Percentiles rank a stretch among this genome's conserved stretches.
phyloP scores from a whole-genome alignment of 805 yeast genomes.

The Cyberlindnera misumaiensis region DNA sequence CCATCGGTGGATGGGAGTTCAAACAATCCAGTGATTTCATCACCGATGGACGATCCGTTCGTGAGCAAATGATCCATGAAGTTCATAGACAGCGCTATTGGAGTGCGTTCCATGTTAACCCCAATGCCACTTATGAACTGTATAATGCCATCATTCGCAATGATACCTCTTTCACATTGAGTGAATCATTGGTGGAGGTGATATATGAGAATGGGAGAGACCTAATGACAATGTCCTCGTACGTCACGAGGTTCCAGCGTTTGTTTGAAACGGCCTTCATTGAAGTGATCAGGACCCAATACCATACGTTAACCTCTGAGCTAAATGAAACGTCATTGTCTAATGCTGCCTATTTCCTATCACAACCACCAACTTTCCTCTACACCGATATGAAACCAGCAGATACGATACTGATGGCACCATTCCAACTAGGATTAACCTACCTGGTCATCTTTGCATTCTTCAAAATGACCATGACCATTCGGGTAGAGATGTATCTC shows the following conservation, averaged over 20 bases:
- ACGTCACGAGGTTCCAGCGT: slow-evolving; percentile 41
- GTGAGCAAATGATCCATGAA: slow-evolving; percentile 25
- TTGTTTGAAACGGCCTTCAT: slow-evolving; percentile 21
- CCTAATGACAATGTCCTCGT: slow-evolving; percentile 28
- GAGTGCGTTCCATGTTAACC: slow-evolving; percentile 46
- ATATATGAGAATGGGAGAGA: slow-evolving; percentile 59
- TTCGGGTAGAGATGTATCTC: slow-evolving; percentile 37
- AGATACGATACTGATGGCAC: slow-evolving; percentile 47
- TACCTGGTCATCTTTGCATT: slow-evolving; percentile 64
- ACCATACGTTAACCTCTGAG: slow-evolving; percentile 10
- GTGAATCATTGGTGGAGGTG: slow-evolving; percentile 17
- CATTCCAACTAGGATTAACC: slow-evolving; percentile 67
- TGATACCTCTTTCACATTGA: slow-evolving; percentile 17
- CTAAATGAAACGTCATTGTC: slow-evolving; percentile 29
- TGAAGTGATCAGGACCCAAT: slow-evolving; percentile 21
- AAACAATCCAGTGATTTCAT: slow-evolving; percentile 3
- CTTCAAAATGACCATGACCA: slow-evolving; percentile 57
- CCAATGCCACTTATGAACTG: slow-evolving; percentile 34
- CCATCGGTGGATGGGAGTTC: slow-evolving; percentile 13
- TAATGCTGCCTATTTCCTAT: slow-evolving; percentile 10
- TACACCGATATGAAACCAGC: slow-evolving; percentile 42
- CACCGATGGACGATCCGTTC: slow-evolving; percentile 5
- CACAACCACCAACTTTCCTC: slow-evolving; percentile 12
- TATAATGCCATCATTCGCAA: slow-evolving; percentile 23
- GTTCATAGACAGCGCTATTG: slow-evolving; percentile 41